Conservation (phyloP, 83 land plant genomes). For the Picea abies region DNA sequence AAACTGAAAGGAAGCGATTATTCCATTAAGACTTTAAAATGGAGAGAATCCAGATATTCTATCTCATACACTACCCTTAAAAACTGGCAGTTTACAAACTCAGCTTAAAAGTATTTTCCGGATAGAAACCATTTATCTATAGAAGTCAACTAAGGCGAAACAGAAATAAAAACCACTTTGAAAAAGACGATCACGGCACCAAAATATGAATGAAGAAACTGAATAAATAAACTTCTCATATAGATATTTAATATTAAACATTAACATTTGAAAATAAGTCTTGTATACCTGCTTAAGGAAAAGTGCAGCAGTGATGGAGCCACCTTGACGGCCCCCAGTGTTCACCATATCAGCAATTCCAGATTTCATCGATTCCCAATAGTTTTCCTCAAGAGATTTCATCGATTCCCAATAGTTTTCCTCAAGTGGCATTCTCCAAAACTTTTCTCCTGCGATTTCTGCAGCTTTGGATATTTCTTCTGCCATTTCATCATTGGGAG, state of each 20-base stretch:
- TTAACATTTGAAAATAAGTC: not conserved
- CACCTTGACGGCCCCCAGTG: constrained; percentile 95
- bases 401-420: constrained; percentile 97
- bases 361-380: too few relatives aligned
- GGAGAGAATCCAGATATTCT: not conserved
- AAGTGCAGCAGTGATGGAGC: constrained; percentile 92
- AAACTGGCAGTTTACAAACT: not conserved
- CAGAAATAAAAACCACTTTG: not conserved
- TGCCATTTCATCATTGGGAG: constrained; percentile 93
- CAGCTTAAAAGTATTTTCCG: not conserved
- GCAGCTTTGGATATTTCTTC: constrained; percentile 79
- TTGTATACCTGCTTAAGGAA: constrained; percentile 91
- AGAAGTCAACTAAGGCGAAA: not conserved
- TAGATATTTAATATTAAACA: not conserved
- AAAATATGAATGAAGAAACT: not conserved
- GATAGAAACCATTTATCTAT: not conserved
- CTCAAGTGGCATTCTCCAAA: constrained; percentile 98
- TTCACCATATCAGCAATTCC: constrained; percentile 99
- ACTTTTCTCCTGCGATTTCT: constrained; percentile 81
- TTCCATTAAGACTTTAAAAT: not conserved
- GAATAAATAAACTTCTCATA: not conserved
- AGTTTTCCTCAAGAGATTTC: too few relatives aligned
- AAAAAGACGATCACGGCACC: not conserved
- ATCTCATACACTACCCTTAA: not conserved
- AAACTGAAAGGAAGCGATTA: constrained; percentile 45